Evolutionary conservation across 169 alveolate species (phyloP), one percentile per base, ranked within the genome.

Genomic region (Cryptosporidium baileyi): DNA sequence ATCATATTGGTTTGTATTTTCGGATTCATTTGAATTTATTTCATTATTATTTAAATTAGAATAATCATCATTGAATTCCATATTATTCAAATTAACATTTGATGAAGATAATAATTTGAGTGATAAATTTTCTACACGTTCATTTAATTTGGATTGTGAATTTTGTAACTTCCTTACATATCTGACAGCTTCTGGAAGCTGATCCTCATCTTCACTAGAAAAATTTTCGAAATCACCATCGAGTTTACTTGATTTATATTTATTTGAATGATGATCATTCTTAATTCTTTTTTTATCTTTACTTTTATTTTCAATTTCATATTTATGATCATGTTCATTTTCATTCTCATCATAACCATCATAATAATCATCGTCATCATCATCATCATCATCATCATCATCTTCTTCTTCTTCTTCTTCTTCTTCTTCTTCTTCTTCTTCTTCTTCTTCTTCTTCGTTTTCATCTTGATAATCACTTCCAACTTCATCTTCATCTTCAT

Each of bases 91-190:
- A 54, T 32, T 59, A 38, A 22, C 36, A 15, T 74, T 34, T 13
- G 85, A 74, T 11, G 85, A 54, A 19, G 85, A 32, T 11, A 74
- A 60, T 19, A 74, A 61, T 22, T 38, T 51, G 5, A 74, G 61
- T 17, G 65, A 51, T 17, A 57, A 38, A 41, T 74, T 54, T 13
- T 38, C 30, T 4, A 74, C 74, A 36, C 57, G 49, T 28, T 74
- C 26, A 32, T 74, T 57, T 28, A 74, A n/a, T 19, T 15, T 30
- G 7, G 85, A 74, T 28, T 74, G 85, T 5, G 85, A 51, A 13
- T 89, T 93, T 80, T 95, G 95, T 41, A 95, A 91, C 40, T 90
- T 92, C 62, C 97, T 91, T 8, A 93, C 96, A 95, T 95, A 91
- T 81, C 91, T 90, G 40, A 96, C 96, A 17, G 95, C 94, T 60